phyloP scores from a whole-genome alignment of 1,139 yeast species.

The Debaryomyces sp. region DNA sequence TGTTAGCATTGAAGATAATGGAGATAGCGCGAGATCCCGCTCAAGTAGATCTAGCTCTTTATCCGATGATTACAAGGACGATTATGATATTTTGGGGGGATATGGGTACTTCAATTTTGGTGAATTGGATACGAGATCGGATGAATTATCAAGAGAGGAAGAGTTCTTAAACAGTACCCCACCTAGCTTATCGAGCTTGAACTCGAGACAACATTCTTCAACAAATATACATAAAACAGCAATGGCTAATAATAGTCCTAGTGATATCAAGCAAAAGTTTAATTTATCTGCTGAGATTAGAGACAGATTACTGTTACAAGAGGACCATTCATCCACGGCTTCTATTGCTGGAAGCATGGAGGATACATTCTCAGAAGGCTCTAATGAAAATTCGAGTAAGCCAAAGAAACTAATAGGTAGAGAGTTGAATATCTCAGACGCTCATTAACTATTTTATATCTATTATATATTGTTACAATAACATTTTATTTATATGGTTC shows the following conservation, averaged over 20 bases:
- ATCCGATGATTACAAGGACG: conserved; percentile 13
- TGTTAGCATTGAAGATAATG: conserved; percentile 16
- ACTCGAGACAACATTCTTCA: conserved; percentile 36
- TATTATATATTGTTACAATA: background rate
- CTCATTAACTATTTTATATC: background rate
- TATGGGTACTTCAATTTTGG: conserved; percentile 79
- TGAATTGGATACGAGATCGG: conserved; percentile 43
- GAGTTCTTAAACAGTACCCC: conserved; percentile 28
- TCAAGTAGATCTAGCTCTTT: conserved; percentile 4
- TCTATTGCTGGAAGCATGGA: background rate
- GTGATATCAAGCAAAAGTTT: conserved; percentile 31
- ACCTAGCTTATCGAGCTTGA: conserved; percentile 17
- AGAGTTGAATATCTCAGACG: conserved; percentile 19
- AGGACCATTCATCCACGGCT: conserved; percentile 1
- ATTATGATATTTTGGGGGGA: conserved; percentile 58
- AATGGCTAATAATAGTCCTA: conserved; percentile 6
- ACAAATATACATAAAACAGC: conserved; percentile 26
- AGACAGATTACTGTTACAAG: conserved; percentile 30
- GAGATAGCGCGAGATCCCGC: conserved; percentile 17
- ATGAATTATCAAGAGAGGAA: conserved; percentile 32
- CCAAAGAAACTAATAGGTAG: conserved; percentile 26
- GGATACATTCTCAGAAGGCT: background rate
- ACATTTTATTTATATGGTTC: background rate
- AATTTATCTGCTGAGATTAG: conserved; percentile 39
- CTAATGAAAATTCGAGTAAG: conserved; percentile 11